Evolutionary conservation across 2,329 filamentous ascomycete genomes (phyloP), one percentile per base, ranked within the genome.

Genomic region (Colletotrichum aenigma): DNA sequence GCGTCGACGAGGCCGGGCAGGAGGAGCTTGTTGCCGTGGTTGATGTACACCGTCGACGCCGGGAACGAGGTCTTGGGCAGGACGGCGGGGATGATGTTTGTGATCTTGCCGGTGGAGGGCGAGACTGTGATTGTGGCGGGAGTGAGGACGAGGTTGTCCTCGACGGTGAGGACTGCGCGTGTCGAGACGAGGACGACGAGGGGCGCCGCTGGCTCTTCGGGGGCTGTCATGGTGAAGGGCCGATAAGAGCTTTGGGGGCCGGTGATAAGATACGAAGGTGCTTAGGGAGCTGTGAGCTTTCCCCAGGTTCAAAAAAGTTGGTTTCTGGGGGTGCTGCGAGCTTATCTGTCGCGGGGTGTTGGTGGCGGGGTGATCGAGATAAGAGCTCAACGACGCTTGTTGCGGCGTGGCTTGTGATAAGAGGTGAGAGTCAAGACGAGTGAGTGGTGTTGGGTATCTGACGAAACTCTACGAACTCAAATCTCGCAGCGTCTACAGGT

Each of bases 1-100:
- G 97, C 96, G 84, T 99, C 97, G 21, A 99, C 96, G 34, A 99
- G 89, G 24, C 97, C 97, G 0, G 97, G 97, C 38, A 98, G 89
- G 52, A 99, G 88, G 62, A 98, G 90, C 84, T 93, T 91, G 13
- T 96, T 95, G 26, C 94, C 95, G 86, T 98, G 93, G 87, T 99
- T 93, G 79, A 91, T 90, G 85, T 98, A 98, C 7, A 89, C 88
- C 9, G 93, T 93, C 52, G 91, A 92, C 0, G 89, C 82, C 2
- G 96, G 94, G 83, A 98, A 98, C 56, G 92, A 90, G 7, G 91
- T 90, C n/a, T 86, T 83, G 1, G 95, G 94, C n/a, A 98, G 89
- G 66, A 98, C 89, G 30, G 91, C 90, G 71, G 94, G 91, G 78
- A 93, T 91, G 76, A 98, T 91, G 4, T 93, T 92, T 60, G 93